Base-by-base conservation (phyloP, 2,329 filamentous ascomycete species). In the Colletotrichum nymphaeae region DNA sequence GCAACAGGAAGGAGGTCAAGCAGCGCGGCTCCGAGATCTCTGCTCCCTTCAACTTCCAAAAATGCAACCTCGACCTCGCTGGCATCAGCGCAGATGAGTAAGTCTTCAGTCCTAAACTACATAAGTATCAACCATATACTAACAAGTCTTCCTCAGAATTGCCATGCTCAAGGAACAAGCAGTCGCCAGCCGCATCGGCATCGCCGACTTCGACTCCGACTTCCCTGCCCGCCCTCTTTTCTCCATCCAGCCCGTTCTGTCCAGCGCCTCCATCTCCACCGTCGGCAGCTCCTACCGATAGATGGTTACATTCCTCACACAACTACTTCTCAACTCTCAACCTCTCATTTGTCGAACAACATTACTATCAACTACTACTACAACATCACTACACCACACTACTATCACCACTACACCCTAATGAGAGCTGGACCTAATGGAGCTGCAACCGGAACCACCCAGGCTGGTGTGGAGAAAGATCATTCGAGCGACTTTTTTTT, bases 1-100 rank as follows among this genome's bases (percentile, higher is more conserved):
- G 85, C 57, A 80, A 83, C 62, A 81, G 84, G 69, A 87, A 86
- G 78, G 80, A 86, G 77, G 79, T 82, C 59, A 85, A 85, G 78
- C 79, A 80, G 24, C 42, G 42, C 42, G 78, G 77, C n/a, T 72
- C 86, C 16, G 82, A 87, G 65, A 89, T 89, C 79, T 91, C 89
- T 63, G 86, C 86, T 11, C 90, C 90, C 0, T 92, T 89, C 80
- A 85, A 91, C 79, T 88, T 91, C 77, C 87, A 88, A 78, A 86
- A 86, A 71, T 88, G 90, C 77, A 81, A 84, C n/a, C 83, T 87
- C 53, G 81, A 81, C 56, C 81, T 91, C 16, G 88, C 88, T 2
- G 90, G 89, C 52, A 83, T 91, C 55, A 88, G 87, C 58, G 85
- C 89, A 75, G 88, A 91, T 76, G 89, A 92, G 89, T 91, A 85